These are phyloP conservation scores for Solanum appendiculatum DNA, from an alignment of 257 asterid species.

Conservation along the genomic window DNA sequence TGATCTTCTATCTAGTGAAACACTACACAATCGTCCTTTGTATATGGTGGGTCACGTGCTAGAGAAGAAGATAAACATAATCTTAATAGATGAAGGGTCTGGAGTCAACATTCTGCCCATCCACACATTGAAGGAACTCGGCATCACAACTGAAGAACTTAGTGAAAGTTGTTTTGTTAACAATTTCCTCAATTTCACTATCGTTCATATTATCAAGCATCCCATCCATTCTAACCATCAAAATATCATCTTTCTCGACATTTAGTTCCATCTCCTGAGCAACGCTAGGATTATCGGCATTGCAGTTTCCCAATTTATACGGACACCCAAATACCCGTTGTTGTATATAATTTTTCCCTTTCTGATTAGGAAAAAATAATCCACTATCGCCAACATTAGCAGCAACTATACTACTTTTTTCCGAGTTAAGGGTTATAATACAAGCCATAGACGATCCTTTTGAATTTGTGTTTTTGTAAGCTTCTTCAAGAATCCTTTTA, in stretches of 20 bases:
- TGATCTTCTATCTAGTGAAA: too few relatives aligned
- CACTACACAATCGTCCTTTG: too few relatives aligned
- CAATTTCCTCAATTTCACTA: neutral
- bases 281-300: neutral
- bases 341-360: constrained; percentile 1
- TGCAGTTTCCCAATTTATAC: constrained; percentile 9
- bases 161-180: too few relatives aligned
- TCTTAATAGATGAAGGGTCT: too few relatives aligned
- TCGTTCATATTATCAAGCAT: constrained; percentile 11
- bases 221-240: constrained; percentile 8
- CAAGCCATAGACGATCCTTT: neutral
- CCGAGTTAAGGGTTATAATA: neutral
- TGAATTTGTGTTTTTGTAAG: neutral
- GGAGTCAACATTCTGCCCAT: too few relatives aligned
- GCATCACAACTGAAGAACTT: too few relatives aligned
- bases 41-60: too few relatives aligned
- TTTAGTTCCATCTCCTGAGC: neutral
- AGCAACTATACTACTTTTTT: neutral
- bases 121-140: too few relatives aligned
- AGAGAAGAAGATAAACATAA: too few relatives aligned
- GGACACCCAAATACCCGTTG: constrained; percentile 4
- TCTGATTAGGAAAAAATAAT: constrained; percentile 8
- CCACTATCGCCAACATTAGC: constrained; percentile 16
- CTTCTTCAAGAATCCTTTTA: neutral
- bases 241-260: constrained; percentile 3